Evolutionary conservation across 2,329 filamentous ascomycete species (phyloP).

Genomic region (Colletotrichum australisinense): DNA sequence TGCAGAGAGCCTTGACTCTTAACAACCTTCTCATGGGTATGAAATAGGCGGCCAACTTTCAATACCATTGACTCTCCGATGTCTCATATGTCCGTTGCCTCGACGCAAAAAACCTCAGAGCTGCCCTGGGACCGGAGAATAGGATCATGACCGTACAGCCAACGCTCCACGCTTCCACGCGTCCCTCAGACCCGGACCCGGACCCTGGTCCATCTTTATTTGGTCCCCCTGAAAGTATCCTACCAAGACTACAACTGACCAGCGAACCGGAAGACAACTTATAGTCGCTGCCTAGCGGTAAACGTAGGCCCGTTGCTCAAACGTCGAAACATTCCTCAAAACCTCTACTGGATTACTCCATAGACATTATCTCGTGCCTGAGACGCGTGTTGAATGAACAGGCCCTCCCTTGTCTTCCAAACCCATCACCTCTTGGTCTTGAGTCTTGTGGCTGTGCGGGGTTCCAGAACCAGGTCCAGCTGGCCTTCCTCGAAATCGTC

Average conservation of each 20-base stretch:
- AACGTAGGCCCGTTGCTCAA: neutral
- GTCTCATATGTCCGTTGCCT: neutral
- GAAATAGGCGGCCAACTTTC: neutral
- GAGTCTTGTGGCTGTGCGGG: constrained; percentile 30
- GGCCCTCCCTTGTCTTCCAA: neutral
- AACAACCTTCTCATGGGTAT: neutral
- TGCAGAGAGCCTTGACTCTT: neutral
- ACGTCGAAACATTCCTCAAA: neutral
- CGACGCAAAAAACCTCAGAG: neutral
- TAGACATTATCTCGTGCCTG: neutral
- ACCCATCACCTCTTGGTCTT: neutral
- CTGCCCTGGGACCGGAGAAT: neutral
- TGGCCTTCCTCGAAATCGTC: constrained; percentile 18
- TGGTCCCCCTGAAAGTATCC: neutral
- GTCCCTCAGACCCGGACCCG: neutral
- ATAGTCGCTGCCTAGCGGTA: neutral
- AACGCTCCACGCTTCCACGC: neutral
- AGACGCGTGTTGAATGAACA: neutral
- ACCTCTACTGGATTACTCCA: neutral
- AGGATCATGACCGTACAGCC: neutral
- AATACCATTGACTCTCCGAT: neutral
- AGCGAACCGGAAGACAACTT: neutral
- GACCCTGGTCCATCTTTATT: neutral
- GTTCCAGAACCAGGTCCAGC: constrained; percentile 7
- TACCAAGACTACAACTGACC: neutral